A percentile compares a stretch with the other conserved stretches of the same genome.
phyloP scores from a whole-genome alignment of 2,329 filamentous ascomycete genomes.

The Alternaria postmessia region DNA sequence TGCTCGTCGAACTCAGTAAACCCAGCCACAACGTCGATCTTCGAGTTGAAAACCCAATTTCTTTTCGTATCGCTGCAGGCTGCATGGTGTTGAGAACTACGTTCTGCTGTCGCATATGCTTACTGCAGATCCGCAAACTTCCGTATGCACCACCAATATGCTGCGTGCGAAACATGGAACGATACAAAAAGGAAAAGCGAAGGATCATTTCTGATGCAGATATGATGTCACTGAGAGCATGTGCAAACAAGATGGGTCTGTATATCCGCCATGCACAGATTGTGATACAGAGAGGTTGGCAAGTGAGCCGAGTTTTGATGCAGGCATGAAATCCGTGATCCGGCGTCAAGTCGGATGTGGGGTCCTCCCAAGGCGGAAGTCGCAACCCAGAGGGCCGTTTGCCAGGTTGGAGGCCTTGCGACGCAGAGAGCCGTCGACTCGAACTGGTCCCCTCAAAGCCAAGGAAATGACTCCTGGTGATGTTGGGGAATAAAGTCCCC shows the following conservation, averaged over 20 bases:
- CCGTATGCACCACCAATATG: not conserved
- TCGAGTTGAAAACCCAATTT: not conserved
- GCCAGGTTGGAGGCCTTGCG: not conserved
- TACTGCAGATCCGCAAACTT: constrained; percentile 4
- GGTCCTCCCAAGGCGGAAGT: constrained; percentile 8
- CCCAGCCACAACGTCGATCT: not conserved
- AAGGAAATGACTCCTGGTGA: not conserved
- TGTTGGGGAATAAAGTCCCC: constrained; percentile 1
- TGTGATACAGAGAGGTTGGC: constrained; percentile 3
- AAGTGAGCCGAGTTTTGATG: constrained; percentile 1
- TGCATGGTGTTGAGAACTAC: not conserved
- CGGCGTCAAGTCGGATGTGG: constrained; percentile 9
- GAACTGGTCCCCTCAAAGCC: not conserved
- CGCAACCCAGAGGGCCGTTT: constrained; percentile 1
- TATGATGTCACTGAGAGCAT: not conserved
- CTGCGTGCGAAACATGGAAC: constrained; percentile 3
- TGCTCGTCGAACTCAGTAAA: not conserved
- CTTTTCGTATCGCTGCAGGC: not conserved
- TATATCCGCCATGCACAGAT: not conserved
- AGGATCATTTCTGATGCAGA: not conserved
- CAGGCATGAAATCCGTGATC: not conserved
- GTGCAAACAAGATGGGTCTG: not conserved
- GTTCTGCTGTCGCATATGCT: not conserved
- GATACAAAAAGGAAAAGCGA: not conserved
- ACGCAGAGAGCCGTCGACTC: not conserved